phyloP scores from a whole-genome alignment of 177 flowering plant genomes.

The Vitis hybrid region DNA sequence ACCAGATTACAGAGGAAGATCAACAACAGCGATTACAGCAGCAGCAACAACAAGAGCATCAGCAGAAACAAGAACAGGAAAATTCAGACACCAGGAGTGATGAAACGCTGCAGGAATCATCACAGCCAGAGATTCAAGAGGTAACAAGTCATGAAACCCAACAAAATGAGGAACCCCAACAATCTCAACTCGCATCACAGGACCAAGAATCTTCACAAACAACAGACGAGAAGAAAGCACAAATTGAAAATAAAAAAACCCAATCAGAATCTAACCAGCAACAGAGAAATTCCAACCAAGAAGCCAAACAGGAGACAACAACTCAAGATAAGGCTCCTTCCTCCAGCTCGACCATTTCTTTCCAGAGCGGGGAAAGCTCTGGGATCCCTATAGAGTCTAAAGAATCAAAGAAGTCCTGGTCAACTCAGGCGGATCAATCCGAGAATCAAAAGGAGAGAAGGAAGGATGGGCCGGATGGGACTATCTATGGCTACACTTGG shows the following conservation, averaged over 20 bases:
- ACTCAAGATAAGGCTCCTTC: neutral
- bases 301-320: constrained; percentile 15
- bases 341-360: constrained; percentile 19
- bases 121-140: constrained; percentile 10
- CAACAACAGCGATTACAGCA: constrained; percentile 6
- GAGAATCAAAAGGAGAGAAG: constrained; percentile 71
- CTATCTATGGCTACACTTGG: constrained; percentile 60
- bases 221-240: constrained; percentile 11
- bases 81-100: neutral
- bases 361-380: constrained; percentile 32
- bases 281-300: constrained; percentile 4
- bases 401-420: constrained; percentile 67
- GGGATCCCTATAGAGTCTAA: constrained; percentile 67
- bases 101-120: constrained; percentile 5
- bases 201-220: constrained; percentile 7
- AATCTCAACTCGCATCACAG: neutral
- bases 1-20: constrained; percentile 15
- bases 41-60: constrained; percentile 1
- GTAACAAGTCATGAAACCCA: constrained; percentile 2
- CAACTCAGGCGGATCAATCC: constrained; percentile 77
- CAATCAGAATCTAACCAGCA: constrained; percentile 8
- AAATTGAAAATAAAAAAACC: neutral
- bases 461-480: constrained; percentile 22
- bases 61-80: neutral
- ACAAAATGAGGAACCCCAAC: constrained; percentile 6